These are phyloP conservation scores for Ogataea populi-albae DNA, from an alignment of 805 yeast genomes.

Conservation along the genomic window DNA sequence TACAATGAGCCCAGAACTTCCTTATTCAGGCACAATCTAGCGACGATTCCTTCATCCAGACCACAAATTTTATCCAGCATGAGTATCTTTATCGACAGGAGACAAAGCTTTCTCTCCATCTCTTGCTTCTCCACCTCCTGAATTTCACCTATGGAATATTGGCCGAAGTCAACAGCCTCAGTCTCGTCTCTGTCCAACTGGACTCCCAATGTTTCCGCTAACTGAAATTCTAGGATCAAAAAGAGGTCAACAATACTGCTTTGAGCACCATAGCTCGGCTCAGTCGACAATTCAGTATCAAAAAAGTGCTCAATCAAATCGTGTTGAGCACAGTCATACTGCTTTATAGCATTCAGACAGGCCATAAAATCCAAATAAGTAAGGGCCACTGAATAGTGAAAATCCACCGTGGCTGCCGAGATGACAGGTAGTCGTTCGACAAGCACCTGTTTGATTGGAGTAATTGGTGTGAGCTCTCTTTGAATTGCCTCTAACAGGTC, in stretches of 20 bases:
- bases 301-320: slow-evolving; percentile 36
- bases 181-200: slow-evolving; percentile 49
- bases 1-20: slow-evolving; percentile 22
- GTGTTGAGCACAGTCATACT: slow-evolving; percentile 29
- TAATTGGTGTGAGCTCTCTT: slow-evolving; percentile 8
- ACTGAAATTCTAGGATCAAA: slow-evolving; percentile 46
- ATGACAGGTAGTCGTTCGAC: slow-evolving; percentile 4
- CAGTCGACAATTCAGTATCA: slow-evolving; percentile 24
- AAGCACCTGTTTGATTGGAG: slow-evolving; percentile 10
- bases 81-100: slow-evolving; percentile 23
- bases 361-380: slow-evolving; percentile 19
- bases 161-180: slow-evolving; percentile 40
- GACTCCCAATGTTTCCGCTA: slow-evolving; percentile 36
- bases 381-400: slow-evolving; percentile 10
- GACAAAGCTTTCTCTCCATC: slow-evolving; percentile 22
- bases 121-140: slow-evolving; percentile 11
- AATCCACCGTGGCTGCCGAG: slow-evolving; percentile 1
- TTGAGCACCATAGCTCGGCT: slow-evolving; percentile 32
- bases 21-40: slow-evolving; percentile 26
- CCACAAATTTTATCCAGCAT: slow-evolving; percentile 17
- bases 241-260: slow-evolving; percentile 40
- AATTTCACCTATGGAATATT: slow-evolving; percentile 10
- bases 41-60: slow-evolving; percentile 11
- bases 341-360: slow-evolving; percentile 24
- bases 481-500: slow-evolving; percentile 13